phyloP scores from a whole-genome alignment of 495 filamentous ascomycete genomes.

The Baudoinia panamericana region DNA sequence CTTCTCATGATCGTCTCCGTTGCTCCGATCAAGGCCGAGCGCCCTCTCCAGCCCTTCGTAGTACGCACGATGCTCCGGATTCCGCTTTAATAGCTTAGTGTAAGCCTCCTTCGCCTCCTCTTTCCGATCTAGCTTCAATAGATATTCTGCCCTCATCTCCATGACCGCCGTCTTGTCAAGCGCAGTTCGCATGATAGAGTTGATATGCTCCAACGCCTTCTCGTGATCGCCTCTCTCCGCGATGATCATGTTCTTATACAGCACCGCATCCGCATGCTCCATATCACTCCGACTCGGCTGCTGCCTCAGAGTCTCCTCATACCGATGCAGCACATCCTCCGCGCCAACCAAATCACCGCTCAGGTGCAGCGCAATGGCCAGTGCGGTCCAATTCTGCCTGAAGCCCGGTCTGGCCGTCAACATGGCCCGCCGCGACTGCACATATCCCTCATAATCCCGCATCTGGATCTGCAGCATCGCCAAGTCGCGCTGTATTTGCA shows the following conservation, averaged over 20 bases:
- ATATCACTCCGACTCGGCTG: conserved; percentile 62
- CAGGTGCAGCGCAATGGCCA: conserved; percentile 87
- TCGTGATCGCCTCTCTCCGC: conserved; percentile 69
- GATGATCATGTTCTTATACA: conserved; percentile 95
- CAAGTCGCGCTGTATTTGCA: conserved; percentile 87
- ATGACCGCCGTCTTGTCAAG: conserved; percentile 79
- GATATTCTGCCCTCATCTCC: conserved; percentile 78
- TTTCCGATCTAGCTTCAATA: conserved; percentile 61
- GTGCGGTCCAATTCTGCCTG: conserved; percentile 87
- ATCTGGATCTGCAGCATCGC: conserved; percentile 91
- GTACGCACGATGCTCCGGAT: conserved; percentile 75
- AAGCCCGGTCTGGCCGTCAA: conserved; percentile 64
- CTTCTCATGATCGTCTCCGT: conserved; percentile 39
- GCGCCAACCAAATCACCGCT: conserved; percentile 70
- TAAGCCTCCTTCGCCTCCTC: conserved; percentile 77
- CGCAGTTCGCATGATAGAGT: conserved; percentile 58
- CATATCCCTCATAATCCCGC: conserved; percentile 87
- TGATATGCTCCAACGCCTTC: conserved; percentile 74
- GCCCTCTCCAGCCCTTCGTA: conserved; percentile 63
- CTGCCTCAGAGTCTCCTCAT: conserved; percentile 78
- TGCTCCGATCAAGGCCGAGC: conserved; percentile 47
- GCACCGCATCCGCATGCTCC: conserved; percentile 87
- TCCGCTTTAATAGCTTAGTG: conserved; percentile 64
- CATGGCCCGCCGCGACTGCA: conserved; percentile 74
- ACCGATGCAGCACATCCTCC: conserved; percentile 81